Conservation (phyloP, 139 green algal genomes). For the Coccomyxa sp. region DNA sequence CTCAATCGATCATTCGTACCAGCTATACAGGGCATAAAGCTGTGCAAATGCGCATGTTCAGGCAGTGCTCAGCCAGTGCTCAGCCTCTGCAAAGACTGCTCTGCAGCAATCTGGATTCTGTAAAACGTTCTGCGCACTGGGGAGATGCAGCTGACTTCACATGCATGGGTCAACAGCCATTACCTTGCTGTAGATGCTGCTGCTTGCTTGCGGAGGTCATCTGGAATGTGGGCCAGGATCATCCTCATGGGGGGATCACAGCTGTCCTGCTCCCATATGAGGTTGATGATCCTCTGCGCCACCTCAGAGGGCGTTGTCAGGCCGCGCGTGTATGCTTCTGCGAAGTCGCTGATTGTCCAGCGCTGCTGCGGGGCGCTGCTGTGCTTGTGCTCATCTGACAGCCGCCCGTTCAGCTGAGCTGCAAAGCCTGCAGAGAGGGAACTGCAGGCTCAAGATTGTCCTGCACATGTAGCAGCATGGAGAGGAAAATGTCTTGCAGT, state of each 20-base stretch:
- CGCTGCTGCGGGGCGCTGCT: neutral
- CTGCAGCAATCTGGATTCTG: no score
- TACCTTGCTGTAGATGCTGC: slow-evolving; percentile 14
- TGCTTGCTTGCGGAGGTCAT: slow-evolving; percentile 17
- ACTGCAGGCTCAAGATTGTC: no score
- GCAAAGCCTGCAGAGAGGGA: no score
- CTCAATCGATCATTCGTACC: neutral
- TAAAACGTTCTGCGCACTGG: no score
- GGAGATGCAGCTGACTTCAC: no score
- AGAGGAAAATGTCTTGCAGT: neutral
- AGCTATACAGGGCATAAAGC: neutral
- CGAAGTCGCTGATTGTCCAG: slow-evolving; percentile 8
- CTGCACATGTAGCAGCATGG: neutral
- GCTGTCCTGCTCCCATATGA: slow-evolving; percentile 20
- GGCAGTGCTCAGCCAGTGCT: neutral
- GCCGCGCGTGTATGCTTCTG: slow-evolving; percentile 17
- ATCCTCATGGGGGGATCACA: slow-evolving; percentile 22
- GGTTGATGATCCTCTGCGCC: slow-evolving; percentile 34
- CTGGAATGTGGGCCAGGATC: slow-evolving; percentile 17
- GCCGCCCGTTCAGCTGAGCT: no score
- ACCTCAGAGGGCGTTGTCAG: slow-evolving; percentile 39
- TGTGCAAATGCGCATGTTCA: neutral
- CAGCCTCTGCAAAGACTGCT: neutral
- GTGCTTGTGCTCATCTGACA: no score
- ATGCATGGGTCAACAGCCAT: no score